phyloP scores from a whole-genome alignment of 2,329 filamentous ascomycete species.

The Cladorrhinum sp. region DNA sequence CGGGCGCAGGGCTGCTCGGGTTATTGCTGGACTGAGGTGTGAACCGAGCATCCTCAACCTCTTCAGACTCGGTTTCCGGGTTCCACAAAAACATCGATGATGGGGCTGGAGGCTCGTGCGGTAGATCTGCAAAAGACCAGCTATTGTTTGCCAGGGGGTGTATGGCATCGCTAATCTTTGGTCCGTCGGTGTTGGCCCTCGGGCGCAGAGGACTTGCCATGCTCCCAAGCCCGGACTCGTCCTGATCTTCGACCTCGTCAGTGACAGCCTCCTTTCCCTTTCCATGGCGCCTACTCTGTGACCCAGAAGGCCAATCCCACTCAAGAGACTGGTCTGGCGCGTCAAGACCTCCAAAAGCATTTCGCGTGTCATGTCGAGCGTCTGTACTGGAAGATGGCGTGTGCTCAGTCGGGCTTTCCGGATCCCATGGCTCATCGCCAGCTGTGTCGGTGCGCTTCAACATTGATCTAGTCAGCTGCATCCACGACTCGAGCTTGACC shows the following conservation, averaged over 20 bases:
- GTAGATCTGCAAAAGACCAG: slow-evolving; percentile 54
- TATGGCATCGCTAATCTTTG: slow-evolving; percentile 40
- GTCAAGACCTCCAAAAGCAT: background rate
- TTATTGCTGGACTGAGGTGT: background rate
- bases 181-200: slow-evolving; percentile 57
- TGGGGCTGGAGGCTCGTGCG: slow-evolving; percentile 13
- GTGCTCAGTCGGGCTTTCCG: background rate
- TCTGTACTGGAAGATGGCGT: background rate
- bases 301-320: background rate
- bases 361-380: background rate
- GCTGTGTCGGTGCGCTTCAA: slow-evolving; percentile 18
- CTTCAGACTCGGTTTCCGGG: background rate
- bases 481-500: slow-evolving; percentile 58
- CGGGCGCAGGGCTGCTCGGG: background rate
- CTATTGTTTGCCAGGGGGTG: slow-evolving; percentile 58
- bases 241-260: slow-evolving; percentile 8
- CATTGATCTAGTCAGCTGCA: slow-evolving; percentile 48
- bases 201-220: slow-evolving; percentile 37
- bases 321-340: background rate
- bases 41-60: background rate
- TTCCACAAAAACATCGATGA: background rate
- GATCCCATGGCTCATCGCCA: slow-evolving; percentile 1
- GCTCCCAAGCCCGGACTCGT: background rate
- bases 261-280: slow-evolving; percentile 8
- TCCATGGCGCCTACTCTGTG: background rate